Conservation (phyloP, 2,329 filamentous ascomycete species). For the Cladosporium cucumerinum region DNA sequence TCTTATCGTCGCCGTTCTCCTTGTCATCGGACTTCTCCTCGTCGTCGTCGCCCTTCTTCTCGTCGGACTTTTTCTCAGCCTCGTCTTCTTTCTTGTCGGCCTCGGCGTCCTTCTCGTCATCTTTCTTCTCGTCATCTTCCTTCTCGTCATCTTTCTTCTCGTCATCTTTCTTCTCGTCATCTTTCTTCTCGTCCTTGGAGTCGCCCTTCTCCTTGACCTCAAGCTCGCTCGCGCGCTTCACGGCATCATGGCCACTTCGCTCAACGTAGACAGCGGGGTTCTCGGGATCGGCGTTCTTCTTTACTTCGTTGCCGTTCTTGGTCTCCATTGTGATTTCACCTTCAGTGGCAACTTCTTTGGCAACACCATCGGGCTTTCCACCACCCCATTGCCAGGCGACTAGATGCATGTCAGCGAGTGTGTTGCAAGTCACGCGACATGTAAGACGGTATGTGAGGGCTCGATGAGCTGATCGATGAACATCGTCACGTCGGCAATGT, state of each 20-base stretch:
- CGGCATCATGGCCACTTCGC: constrained; percentile 61
- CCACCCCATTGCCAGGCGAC: constrained; percentile 63
- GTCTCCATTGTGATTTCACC: constrained; percentile 60
- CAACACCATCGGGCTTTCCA: constrained; percentile 55
- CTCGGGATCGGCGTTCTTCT: constrained; percentile 58
- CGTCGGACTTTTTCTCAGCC: constrained; percentile 21
- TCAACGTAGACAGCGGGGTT: constrained; percentile 61
- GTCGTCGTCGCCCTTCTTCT: constrained; percentile 26
- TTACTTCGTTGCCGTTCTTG: constrained; percentile 61
- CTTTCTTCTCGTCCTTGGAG: constrained; percentile 20
- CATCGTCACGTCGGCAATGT: not conserved
- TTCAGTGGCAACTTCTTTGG: constrained; percentile 54
- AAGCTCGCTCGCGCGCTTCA: constrained; percentile 61
- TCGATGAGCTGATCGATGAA: not conserved
- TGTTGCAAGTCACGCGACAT: not conserved
- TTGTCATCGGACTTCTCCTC: constrained; percentile 26
- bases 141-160: constrained; percentile 19
- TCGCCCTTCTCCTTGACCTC: constrained; percentile 51
- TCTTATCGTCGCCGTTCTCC: constrained; percentile 19
- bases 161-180: constrained; percentile 23
- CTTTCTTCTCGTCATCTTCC: constrained; percentile 22
- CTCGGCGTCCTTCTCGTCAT: constrained; percentile 25
- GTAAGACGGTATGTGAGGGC: not conserved
- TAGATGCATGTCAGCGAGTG: constrained; percentile 30
- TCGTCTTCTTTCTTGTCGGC: constrained; percentile 23